Evolutionary conservation across 2,329 filamentous ascomycete genomes (phyloP), one percentile per base, ranked within the genome.

Genomic region (Emericellopsis cladophorae): DNA sequence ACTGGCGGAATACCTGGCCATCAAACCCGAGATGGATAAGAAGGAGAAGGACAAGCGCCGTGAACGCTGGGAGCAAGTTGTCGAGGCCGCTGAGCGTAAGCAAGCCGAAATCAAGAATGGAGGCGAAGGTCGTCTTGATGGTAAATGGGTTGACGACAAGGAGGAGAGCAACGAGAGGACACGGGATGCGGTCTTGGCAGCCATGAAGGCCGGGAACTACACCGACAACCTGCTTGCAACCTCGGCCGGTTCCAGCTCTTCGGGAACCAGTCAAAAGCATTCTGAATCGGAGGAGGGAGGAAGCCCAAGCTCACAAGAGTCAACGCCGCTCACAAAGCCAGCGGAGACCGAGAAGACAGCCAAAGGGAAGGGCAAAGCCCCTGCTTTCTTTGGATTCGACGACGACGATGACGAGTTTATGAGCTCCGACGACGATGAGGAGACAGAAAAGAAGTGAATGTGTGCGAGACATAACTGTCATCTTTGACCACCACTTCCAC

Each of bases 21-120:
- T 94, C 49, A 95, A 96, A 58, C 92, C 93, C 0, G 90, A 95
- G 45, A 95, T 98, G 90, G 92, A 95, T 47, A 80, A 82, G 61
- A 86, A 86, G 56, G 88, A 96, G 58, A 90, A 88, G 54, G 89
- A 95, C 56, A 82, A 84, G 61, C 76, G 88, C 37, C 74, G 84
- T 36, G 79, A 84, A 59, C 70, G 89, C 37, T 95, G 88, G 87
- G 81, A 95, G 58, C 76, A 89, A 54, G 83, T 96, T 42, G 82
- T 96, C 11, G 84, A 90, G 38, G 72, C 81, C 44, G 81, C 92
- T 0, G 90, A 96, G 58, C 74, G 79, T 46, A 82, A 80, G 50
- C 83, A 94, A 52, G 81, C 87, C 31, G 89, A 95, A 54, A 76
- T 95, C 40, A 81, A 76, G 59, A 79, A 80, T 45, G 87, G 85